These are phyloP conservation scores for Sclerotinia spermophila DNA, from an alignment of 2,329 filamentous ascomycete genomes.

Conservation along the genomic window DNA sequence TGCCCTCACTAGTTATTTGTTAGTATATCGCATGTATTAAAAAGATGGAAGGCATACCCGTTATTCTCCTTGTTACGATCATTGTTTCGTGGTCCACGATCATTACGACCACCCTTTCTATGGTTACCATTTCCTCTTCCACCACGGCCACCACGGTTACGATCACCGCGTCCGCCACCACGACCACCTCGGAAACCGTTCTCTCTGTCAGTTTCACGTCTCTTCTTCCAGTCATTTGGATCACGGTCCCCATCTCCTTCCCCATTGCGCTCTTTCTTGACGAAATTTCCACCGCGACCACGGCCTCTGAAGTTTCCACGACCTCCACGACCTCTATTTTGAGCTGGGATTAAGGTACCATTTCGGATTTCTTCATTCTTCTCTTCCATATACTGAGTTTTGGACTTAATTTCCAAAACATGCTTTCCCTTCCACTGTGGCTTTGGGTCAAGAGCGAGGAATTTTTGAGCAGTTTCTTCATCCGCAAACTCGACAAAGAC, in stretches of 20 bases:
- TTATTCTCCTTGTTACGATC: constrained; percentile 38
- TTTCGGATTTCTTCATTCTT: constrained; percentile 69
- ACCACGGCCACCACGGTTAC: constrained; percentile 37
- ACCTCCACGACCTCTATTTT: constrained; percentile 25
- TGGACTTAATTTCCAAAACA: constrained; percentile 78
- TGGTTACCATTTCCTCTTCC: constrained; percentile 40
- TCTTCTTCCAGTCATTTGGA: constrained; percentile 60
- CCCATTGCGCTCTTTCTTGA: constrained; percentile 11
- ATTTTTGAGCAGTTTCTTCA: constrained; percentile 74
- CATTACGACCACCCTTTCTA: constrained; percentile 37
- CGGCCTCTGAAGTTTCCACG: constrained; percentile 33
- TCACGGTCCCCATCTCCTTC: constrained; percentile 41
- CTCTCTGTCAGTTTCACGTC: constrained; percentile 59
- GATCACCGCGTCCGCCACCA: constrained; percentile 41
- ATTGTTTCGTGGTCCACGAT: constrained; percentile 40
- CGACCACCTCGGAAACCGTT: constrained; percentile 49
- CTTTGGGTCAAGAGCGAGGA: constrained; percentile 73
- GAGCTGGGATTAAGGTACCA: constrained; percentile 59
- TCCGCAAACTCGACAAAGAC: constrained; percentile 90
- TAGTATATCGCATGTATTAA: constrained; percentile 14
- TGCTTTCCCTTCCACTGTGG: constrained; percentile 75
- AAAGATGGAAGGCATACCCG: constrained; percentile 24
- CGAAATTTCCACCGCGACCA: constrained; percentile 37
- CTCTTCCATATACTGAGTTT: constrained; percentile 80
- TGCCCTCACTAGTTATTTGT: constrained; percentile 23